A percentile compares a stretch with the other conserved stretches of the same genome.
Conservation (phyloP, 768 basidiomycete genomes). For the Tricholoma hemisulphureum region DNA sequence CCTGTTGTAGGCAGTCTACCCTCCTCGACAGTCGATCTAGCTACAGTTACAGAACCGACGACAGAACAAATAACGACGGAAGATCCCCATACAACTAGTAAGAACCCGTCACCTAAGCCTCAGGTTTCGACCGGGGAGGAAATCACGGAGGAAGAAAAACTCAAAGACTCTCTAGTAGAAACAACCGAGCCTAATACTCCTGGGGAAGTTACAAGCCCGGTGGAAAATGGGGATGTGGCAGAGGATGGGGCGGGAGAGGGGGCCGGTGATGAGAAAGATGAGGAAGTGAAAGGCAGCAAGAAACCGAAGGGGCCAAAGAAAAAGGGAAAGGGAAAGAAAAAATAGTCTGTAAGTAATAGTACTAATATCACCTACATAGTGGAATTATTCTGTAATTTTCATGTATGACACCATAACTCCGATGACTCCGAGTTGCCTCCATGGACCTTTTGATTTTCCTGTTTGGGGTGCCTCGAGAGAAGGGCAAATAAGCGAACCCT, state of each 20-base stretch:
- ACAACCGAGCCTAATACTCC: constrained; percentile 9
- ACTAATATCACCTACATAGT: no score
- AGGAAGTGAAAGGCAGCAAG: constrained; percentile 18
- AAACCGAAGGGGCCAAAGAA: constrained; percentile 15
- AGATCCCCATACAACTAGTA: not conserved
- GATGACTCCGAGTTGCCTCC: no score
- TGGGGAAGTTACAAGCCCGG: constrained; percentile 10
- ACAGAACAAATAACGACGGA: not conserved
- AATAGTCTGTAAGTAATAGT: not conserved
- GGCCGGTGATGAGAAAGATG: constrained; percentile 8
- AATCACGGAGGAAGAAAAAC: not conserved
- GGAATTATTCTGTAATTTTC: no score
- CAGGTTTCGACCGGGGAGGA: not conserved
- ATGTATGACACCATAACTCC: no score
- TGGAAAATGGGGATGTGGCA: constrained; percentile 12
- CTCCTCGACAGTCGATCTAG: not conserved
- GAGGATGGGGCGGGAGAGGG: constrained; percentile 9
- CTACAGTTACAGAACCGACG: not conserved
- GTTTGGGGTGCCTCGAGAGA: no score
- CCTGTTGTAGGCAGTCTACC: not conserved
- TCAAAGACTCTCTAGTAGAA: not conserved
- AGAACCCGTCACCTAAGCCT: not conserved
- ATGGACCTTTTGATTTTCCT: no score
- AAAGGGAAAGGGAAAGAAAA: constrained; percentile 19
- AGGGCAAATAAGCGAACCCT: no score